These are phyloP conservation scores for Arachis hypogaea DNA, from an alignment of 306 rosid species.

Conservation along the genomic window DNA sequence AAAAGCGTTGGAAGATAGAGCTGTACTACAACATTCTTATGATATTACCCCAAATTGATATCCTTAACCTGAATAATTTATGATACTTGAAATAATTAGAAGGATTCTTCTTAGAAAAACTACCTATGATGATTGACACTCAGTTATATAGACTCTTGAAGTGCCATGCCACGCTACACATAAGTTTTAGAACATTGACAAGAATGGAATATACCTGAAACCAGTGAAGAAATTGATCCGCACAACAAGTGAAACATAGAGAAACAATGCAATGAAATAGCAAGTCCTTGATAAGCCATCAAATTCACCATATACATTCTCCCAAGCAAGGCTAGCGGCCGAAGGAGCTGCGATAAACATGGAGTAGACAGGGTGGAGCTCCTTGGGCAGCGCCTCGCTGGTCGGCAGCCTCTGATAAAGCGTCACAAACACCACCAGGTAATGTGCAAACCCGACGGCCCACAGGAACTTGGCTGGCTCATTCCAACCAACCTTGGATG, in stretches of 20 bases:
- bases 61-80: too few species aligned
- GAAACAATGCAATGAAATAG: conserved; percentile 85
- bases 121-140: too few species aligned
- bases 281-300: conserved; percentile 75
- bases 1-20: too few species aligned
- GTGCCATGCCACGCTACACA: too few species aligned
- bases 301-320: conserved; percentile 63
- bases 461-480: conserved; percentile 87
- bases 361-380: conserved; percentile 87
- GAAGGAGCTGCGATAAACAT: conserved; percentile 93
- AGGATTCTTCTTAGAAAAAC: too few species aligned
- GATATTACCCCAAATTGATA: too few species aligned
- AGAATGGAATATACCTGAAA: conserved; percentile 54
- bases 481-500: conserved; percentile 75
- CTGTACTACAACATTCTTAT: too few species aligned
- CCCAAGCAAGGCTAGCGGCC: conserved; percentile 84
- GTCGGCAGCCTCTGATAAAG: conserved; percentile 88
- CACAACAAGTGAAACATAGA: conserved; percentile 66
- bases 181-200: too few species aligned
- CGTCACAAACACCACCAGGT: conserved; percentile 81
- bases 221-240: conserved; percentile 85
- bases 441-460: conserved; percentile 90
- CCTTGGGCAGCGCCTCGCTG: conserved; percentile 81
- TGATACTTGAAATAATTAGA: too few species aligned
- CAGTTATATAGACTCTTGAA: too few species aligned